A percentile compares a stretch with the other conserved stretches of the same genome.
These are phyloP conservation scores for Nothomitra cinnamomea DNA, from an alignment of 2,329 filamentous ascomycete species.

Conservation along the genomic window DNA sequence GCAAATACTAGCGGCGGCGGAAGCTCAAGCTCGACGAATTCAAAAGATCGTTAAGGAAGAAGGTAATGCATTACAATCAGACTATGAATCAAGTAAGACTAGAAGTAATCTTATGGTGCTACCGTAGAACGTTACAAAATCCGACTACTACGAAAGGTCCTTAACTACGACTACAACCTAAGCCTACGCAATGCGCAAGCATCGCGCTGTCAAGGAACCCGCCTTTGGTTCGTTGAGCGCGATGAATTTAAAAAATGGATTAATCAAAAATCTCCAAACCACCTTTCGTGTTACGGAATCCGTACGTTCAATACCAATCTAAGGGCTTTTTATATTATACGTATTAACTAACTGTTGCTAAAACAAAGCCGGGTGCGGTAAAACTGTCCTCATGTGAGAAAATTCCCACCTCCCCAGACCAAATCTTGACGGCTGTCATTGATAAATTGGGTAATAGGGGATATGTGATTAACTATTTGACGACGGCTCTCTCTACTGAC, in stretches of 20 bases:
- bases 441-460: constrained; percentile 6
- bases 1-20: neutral
- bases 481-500: constrained; percentile 6
- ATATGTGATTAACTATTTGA: constrained; percentile 9
- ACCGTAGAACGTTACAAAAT: constrained; percentile 5
- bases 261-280: constrained; percentile 8
- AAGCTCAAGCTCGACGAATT: neutral
- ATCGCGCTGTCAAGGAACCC: constrained; percentile 11
- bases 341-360: constrained; percentile 8
- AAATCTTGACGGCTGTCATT: neutral
- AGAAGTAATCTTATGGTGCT: neutral
- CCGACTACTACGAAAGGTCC: constrained; percentile 8
- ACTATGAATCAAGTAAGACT: neutral
- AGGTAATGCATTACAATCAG: neutral
- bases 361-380: constrained; percentile 12
- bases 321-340: neutral
- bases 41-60: constrained; percentile 1
- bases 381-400: constrained; percentile 11
- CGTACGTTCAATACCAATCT: constrained; percentile 8
- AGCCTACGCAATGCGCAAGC: constrained; percentile 8
- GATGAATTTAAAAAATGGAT: constrained; percentile 10
- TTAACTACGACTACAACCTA: constrained; percentile 9
- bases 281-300: constrained; percentile 13
- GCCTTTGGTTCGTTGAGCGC: constrained; percentile 9
- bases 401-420: constrained; percentile 1